Conservation (phyloP, 768 basidiomycete species). For the Cubamyces sp. region DNA sequence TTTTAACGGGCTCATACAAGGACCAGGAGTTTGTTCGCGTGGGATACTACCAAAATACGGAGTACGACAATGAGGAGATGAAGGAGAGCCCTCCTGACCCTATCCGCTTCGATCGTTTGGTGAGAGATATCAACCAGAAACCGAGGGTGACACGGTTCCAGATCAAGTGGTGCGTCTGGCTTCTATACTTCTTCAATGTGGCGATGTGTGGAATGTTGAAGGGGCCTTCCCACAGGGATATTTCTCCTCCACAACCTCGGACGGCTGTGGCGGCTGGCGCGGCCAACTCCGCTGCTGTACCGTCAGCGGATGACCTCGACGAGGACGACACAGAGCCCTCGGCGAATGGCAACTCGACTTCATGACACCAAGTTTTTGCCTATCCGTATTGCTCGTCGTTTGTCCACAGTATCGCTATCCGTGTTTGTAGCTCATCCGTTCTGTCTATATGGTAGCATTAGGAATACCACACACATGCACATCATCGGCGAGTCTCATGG, state of each 20-base stretch:
- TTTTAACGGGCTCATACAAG: slow-evolving; percentile 93
- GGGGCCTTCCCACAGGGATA: slow-evolving; percentile 53
- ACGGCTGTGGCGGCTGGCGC: slow-evolving; percentile 55
- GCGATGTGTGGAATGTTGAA: neutral
- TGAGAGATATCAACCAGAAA: slow-evolving; percentile 88
- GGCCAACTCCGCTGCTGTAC: slow-evolving; percentile 72
- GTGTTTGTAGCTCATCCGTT: slow-evolving; percentile 22
- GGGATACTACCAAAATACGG: slow-evolving; percentile 98
- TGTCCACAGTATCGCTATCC: slow-evolving; percentile 20
- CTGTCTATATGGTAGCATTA: slow-evolving; percentile 7
- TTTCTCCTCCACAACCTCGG: slow-evolving; percentile 51
- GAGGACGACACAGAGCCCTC: slow-evolving; percentile 36
- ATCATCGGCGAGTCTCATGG: neutral
- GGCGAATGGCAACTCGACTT: slow-evolving; percentile 26
- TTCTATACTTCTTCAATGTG: slow-evolving; percentile 4
- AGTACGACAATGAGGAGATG: slow-evolving; percentile 96
- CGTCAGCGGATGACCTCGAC: slow-evolving; percentile 71
- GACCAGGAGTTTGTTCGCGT: slow-evolving; percentile 99
- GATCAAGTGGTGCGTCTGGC: slow-evolving; percentile 72
- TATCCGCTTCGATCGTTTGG: slow-evolving; percentile 78
- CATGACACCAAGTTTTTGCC: slow-evolving; percentile 15
- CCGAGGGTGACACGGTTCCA: slow-evolving; percentile 93
- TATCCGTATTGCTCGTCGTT: neutral
- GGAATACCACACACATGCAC: neutral
- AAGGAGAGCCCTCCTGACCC: slow-evolving; percentile 68